Conservation (phyloP, 768 basidiomycete species). For the Naganishia kalamii region DNA sequence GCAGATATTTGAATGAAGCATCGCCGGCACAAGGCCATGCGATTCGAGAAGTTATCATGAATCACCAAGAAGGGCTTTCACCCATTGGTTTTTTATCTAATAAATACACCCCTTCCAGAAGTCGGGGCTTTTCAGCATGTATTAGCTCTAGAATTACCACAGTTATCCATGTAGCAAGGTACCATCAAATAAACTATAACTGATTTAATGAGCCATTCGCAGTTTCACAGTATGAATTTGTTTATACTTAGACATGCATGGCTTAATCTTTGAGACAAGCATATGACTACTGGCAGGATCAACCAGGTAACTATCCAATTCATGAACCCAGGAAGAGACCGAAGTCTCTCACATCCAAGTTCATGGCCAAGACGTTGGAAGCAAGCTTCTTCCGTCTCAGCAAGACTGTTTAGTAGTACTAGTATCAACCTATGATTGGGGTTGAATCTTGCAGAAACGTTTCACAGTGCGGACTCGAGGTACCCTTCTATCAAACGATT, state of each 20-base stretch:
- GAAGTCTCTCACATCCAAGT: not conserved
- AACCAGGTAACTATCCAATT: conserved; percentile 66
- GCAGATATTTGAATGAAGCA: conserved; percentile 65
- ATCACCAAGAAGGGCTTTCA: conserved; percentile 54
- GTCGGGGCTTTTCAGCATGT: conserved; percentile 67
- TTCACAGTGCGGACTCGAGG: conserved; percentile 27
- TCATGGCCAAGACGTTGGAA: not conserved
- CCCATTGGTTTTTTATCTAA: conserved; percentile 64
- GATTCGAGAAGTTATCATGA: conserved; percentile 71
- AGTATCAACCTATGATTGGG: conserved; percentile 24
- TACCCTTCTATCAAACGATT: conserved; percentile 28
- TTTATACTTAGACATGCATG: conserved; percentile 76
- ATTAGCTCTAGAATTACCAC: conserved; percentile 73
- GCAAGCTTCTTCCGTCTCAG: conserved; percentile 23
- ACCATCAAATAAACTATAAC: conserved; percentile 76
- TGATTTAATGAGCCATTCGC: conserved; percentile 78
- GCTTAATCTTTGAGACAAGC: conserved; percentile 78
- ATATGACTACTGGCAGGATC: conserved; percentile 79
- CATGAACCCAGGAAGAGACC: conserved; percentile 26
- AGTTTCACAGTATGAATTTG: conserved; percentile 68
- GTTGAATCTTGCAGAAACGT: conserved; percentile 28
- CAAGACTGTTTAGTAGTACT: conserved; percentile 19
- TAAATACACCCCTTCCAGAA: conserved; percentile 67
- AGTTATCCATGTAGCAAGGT: conserved; percentile 70
- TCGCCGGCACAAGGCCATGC: conserved; percentile 66